These are phyloP conservation scores for Pugionium dolabratum DNA, from an alignment of 345 rosid species.

Conservation along the genomic window DNA sequence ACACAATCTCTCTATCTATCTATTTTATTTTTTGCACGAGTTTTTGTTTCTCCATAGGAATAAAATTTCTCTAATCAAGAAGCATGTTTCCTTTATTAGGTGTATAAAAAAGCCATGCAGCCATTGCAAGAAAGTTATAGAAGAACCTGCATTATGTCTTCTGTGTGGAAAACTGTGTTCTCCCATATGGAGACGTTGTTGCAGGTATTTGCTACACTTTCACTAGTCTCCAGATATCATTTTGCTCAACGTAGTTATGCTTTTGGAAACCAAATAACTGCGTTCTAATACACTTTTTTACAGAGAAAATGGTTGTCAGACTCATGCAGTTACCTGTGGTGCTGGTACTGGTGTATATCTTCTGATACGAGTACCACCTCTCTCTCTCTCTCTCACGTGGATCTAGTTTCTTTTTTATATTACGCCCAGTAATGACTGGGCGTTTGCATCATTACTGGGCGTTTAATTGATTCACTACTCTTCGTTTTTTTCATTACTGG, in stretches of 20 bases:
- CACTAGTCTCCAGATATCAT: slow-evolving; percentile 19
- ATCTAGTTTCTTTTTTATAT: slow-evolving; percentile 15
- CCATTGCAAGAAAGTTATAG: slow-evolving; percentile 53
- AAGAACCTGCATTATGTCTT: slow-evolving; percentile 82
- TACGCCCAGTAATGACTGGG: no score
- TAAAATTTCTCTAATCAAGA: slow-evolving; percentile 23
- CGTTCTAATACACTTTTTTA: slow-evolving; percentile 9
- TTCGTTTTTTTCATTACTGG: slow-evolving; percentile 1
- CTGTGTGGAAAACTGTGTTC: slow-evolving; percentile 92
- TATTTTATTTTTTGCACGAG: slow-evolving; percentile 3
- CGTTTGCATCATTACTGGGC: slow-evolving; percentile 2
- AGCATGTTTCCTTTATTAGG: slow-evolving; percentile 46
- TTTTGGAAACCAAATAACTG: slow-evolving; percentile 8
- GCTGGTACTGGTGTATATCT: slow-evolving; percentile 87
- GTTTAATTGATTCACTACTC: slow-evolving; percentile 20
- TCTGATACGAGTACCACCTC: slow-evolving; percentile 64
- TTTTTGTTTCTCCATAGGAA: neutral
- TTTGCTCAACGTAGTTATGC: slow-evolving; percentile 3
- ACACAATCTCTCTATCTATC: slow-evolving; percentile 23
- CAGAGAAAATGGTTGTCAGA: slow-evolving; percentile 67
- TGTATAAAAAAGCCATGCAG: slow-evolving; percentile 70
- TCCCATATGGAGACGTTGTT: slow-evolving; percentile 69
- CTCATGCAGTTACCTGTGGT: slow-evolving; percentile 76
- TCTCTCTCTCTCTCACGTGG: slow-evolving; percentile 16
- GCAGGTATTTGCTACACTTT: slow-evolving; percentile 60